Percentiles rank a stretch among this genome's conserved stretches.
phyloP scores from a whole-genome alignment of 1,284 basidiomycete genomes.

The Leccinum griseonigrum region DNA sequence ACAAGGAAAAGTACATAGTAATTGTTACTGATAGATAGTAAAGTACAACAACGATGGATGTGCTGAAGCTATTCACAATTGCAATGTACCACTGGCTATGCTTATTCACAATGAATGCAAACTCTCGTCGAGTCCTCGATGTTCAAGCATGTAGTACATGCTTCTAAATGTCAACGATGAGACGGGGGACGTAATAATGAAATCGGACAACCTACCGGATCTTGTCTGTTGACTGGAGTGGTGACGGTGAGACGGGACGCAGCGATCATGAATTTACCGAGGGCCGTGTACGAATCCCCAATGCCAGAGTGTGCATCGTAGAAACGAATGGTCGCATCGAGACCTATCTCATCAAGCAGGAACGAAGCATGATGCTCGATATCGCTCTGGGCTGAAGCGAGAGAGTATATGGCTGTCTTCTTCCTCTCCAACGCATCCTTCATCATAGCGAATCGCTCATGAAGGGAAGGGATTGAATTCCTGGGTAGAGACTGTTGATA shows the following conservation, averaged over 20 bases:
- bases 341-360: neutral
- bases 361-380: neutral
- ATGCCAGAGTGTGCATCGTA: neutral
- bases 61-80: too few species aligned
- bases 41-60: too few species aligned
- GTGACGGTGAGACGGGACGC: neutral
- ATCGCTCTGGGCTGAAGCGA: neutral
- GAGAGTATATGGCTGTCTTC: neutral
- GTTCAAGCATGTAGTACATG: too few species aligned
- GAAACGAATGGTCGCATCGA: neutral
- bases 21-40: too few species aligned
- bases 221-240: neutral
- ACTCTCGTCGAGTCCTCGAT: too few species aligned
- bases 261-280: neutral
- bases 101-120: too few species aligned
- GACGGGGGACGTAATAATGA: neutral
- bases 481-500: too few species aligned
- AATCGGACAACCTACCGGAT: neutral
- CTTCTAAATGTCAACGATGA: neutral
- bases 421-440: neutral
- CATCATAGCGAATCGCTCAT: neutral
- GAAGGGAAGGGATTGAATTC: neutral
- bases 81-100: too few species aligned
- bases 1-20: too few species aligned
- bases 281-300: neutral